Conservation (phyloP, 371 early-diverging fungal species). For the Mucor circinelloides region DNA sequence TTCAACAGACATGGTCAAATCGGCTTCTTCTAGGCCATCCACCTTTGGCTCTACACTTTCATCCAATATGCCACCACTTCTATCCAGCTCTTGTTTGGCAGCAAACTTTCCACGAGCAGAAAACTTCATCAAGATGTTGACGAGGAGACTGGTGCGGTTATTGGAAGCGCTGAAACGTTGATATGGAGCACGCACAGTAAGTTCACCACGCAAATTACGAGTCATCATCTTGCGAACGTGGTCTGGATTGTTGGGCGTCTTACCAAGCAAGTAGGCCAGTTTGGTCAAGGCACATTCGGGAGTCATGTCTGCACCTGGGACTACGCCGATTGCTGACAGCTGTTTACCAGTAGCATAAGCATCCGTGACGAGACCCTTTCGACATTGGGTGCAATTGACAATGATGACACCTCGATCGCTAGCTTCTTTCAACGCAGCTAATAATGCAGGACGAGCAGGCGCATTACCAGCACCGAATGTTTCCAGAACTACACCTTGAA, state of each 20-base stretch:
- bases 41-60: not conserved
- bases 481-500: slow-evolving; percentile 93
- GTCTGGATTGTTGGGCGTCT: slow-evolving; percentile 57
- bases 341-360: slow-evolving; percentile 92
- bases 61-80: not conserved
- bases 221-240: slow-evolving; percentile 80
- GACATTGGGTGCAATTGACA: slow-evolving; percentile 94
- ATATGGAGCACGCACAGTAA: slow-evolving; percentile 73
- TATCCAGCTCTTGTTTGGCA: slow-evolving; percentile 19
- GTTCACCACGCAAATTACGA: slow-evolving; percentile 89
- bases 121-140: slow-evolving; percentile 50
- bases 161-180: slow-evolving; percentile 58
- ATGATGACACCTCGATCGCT: slow-evolving; percentile 92
- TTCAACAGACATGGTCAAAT: slow-evolving; percentile 42
- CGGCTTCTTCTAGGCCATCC: not conserved
- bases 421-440: slow-evolving; percentile 85
- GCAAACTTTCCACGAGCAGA: slow-evolving; percentile 22
- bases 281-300: slow-evolving; percentile 96
- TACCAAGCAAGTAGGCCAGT: slow-evolving; percentile 88
- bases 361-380: slow-evolving; percentile 88
- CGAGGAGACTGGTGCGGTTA: slow-evolving; percentile 54
- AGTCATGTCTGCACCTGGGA: slow-evolving; percentile 98
- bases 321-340: slow-evolving; percentile 79
- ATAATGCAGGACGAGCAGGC: slow-evolving; percentile 83
- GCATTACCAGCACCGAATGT: slow-evolving; percentile 98